Conservation (phyloP, 192 early-diverging fungal species). For the Dissophora ornata region DNA sequence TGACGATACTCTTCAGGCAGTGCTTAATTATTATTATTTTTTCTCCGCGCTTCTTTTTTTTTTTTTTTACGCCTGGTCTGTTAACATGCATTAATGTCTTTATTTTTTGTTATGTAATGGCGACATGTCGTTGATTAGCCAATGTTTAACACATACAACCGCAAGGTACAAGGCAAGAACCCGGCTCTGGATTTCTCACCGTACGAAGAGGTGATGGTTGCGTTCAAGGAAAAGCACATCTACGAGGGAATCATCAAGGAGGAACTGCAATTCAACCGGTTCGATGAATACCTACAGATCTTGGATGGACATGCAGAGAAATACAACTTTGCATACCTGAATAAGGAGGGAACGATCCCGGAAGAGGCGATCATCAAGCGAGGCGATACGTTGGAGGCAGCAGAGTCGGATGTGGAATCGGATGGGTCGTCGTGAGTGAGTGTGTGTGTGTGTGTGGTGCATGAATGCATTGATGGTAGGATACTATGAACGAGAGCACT, state of each 20-base stretch:
- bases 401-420: constrained; percentile 35
- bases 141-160: constrained; percentile 77
- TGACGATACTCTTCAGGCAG: too few species aligned
- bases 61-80: background rate
- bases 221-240: constrained; percentile 91
- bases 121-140: constrained; percentile 35
- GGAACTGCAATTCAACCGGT: constrained; percentile 75
- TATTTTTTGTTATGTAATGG: background rate
- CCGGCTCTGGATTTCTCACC: constrained; percentile 67
- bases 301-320: constrained; percentile 64
- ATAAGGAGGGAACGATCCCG: constrained; percentile 66
- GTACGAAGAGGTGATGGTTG: constrained; percentile 77
- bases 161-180: constrained; percentile 51
- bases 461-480: background rate
- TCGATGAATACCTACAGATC: constrained; percentile 69
- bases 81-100: background rate
- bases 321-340: constrained; percentile 72
- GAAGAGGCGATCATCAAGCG: constrained; percentile 52
- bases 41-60: background rate
- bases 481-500: too few species aligned
- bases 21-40: too few species aligned
- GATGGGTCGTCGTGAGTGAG: constrained; percentile 24
- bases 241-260: constrained; percentile 82
- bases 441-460: background rate
- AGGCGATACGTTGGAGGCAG: constrained; percentile 30